Base-by-base conservation (phyloP, 2,329 filamentous ascomycete species). In the Cladosporium sp. region DNA sequence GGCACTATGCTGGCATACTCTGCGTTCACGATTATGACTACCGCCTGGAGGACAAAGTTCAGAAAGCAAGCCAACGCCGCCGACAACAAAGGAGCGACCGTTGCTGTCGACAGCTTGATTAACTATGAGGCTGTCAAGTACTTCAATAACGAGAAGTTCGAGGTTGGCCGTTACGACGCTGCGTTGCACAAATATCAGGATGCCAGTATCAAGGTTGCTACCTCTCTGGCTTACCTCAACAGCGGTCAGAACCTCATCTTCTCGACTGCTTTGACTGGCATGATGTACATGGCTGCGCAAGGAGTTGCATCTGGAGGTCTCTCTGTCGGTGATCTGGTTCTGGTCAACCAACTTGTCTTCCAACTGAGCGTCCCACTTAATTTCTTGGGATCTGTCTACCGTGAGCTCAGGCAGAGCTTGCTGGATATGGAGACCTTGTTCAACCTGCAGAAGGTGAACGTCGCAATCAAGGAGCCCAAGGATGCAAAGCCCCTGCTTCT, bases 51-150 rank as follows among this genome's bases (percentile, higher is more conserved):
- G 61, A 99, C 95, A 3, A 95, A 95, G 68, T 99, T 99, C 69
- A 82, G 95, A 41, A 87, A 92, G 61, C 88, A 95, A 69, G 90
- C 93, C 34, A 99, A 99, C 67, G 89, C 90, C 5, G 95, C 93
- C 0, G 95, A 99, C 62, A 99, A 97, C 70, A 89, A 85, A 66
- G 93, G 89, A 0, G 95, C 92, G 1, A 97, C 92, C 0, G 89
- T 97, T 7, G 92, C 92, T 0, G 91, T 97, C 1, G 93, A 99
- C 71, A 96, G 91, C 1, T 75, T 99, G 44, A 96, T 99, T 76
- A 99, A 99, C 73, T 99, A 96, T 64, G 93, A 99, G 70, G 92
- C 95, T 12, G 93, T 99, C 65, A 99, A 99, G 65, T 96, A 97
- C 73, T 99, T 97, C 74, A 99, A 99, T 75, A 99, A 99, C 64